A percentile compares a stretch with the other conserved stretches of the same genome.
phyloP scores from a whole-genome alignment of 306 rosid species.

The Vicia faba region DNA sequence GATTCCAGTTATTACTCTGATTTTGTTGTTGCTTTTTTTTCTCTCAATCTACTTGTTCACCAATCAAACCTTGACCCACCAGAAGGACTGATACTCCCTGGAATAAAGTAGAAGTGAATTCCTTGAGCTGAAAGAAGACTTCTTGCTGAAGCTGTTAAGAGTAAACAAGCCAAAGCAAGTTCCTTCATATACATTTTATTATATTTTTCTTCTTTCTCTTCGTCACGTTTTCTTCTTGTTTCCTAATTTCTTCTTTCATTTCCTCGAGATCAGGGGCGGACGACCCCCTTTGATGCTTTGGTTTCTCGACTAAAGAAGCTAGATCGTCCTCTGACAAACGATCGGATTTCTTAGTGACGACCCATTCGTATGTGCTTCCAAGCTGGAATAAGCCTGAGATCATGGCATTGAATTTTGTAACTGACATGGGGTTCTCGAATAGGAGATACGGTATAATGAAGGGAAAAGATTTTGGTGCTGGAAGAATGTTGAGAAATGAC shows the following conservation, averaged over 20 bases:
- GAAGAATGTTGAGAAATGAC: conserved; percentile 96
- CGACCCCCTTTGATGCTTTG: conserved; percentile 69
- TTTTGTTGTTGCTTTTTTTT: conserved; percentile 25
- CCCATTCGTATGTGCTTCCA: conserved; percentile 98
- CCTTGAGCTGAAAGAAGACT: no score
- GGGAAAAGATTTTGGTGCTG: no score
- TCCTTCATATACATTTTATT: no score
- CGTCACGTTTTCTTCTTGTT: conserved; percentile 47
- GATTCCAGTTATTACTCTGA: conserved; percentile 12
- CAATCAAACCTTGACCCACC: conserved; percentile 90
- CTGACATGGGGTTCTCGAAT: no score
- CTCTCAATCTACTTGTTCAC: conserved; percentile 79
- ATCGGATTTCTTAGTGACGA: conserved; percentile 93
- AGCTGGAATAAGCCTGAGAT: conserved; percentile 95
- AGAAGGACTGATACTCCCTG: conserved; percentile 88
- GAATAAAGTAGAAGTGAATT: no score
- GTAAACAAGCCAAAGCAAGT: no score
- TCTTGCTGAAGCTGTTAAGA: no score
- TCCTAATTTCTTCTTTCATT: conserved; percentile 74
- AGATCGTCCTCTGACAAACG: conserved; percentile 97
- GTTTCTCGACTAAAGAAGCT: conserved; percentile 63
- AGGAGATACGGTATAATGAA: no score
- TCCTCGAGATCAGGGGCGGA: conserved; percentile 74
- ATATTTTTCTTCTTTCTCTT: no score
- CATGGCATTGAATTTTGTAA: no score